phyloP scores from a whole-genome alignment of 2,329 filamentous ascomycete genomes.

The Ustulina deusta region DNA sequence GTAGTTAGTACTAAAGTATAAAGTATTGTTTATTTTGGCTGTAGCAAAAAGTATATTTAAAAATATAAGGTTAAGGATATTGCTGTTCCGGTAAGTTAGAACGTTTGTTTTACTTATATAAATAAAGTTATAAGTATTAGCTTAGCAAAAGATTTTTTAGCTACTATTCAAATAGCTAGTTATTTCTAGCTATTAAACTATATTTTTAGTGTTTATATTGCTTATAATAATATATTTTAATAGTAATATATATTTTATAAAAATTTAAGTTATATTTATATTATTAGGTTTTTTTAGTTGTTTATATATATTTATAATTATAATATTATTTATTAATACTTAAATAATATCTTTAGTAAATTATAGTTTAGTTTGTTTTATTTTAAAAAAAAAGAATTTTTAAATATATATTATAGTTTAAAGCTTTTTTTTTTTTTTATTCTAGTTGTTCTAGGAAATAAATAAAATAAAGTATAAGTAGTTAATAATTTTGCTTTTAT shows the following conservation, averaged over 20 bases:
- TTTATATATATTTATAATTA: slow-evolving; percentile 1
- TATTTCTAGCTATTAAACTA: too few relatives aligned
- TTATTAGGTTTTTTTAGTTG: background rate
- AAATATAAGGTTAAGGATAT: too few relatives aligned
- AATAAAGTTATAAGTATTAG: too few relatives aligned
- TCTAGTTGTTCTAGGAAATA: background rate
- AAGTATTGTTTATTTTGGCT: too few relatives aligned
- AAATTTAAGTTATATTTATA: background rate
- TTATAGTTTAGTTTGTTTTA: background rate
- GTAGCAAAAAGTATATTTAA: too few relatives aligned
- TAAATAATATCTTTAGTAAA: background rate
- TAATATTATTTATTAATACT: background rate
- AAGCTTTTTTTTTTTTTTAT: background rate
- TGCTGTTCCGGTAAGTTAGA: too few relatives aligned
- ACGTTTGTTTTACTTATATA: too few relatives aligned
- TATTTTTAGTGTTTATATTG: background rate
- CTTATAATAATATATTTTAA: background rate
- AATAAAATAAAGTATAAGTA: background rate
- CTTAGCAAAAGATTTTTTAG: too few relatives aligned
- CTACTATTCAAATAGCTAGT: too few relatives aligned
- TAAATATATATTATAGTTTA: background rate
- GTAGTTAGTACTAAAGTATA: too few relatives aligned
- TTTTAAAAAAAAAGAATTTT: background rate
- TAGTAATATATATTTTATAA: slow-evolving; percentile 1
- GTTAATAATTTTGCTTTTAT: background rate